These are phyloP conservation scores for Amanita rimosa DNA, from an alignment of 768 basidiomycete species.

Conservation along the genomic window DNA sequence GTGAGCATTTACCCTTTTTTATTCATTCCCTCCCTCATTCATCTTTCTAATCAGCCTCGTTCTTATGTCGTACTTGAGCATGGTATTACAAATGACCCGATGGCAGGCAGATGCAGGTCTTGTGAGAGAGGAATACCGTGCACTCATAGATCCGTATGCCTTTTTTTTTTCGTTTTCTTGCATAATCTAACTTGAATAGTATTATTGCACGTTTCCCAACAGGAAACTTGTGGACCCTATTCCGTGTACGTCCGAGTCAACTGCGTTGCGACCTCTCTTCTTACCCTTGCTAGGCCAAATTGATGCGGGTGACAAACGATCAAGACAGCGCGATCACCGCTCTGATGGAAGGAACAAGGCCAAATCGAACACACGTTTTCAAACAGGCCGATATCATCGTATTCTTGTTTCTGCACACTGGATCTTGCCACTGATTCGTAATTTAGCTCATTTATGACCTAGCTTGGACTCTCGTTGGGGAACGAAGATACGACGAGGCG, in stretches of 20 bases:
- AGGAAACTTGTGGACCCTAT: slow-evolving; percentile 66
- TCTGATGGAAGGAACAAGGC: slow-evolving; percentile 44
- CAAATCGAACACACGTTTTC: slow-evolving; percentile 44
- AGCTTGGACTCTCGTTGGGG: slow-evolving; percentile 62
- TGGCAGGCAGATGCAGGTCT: slow-evolving; percentile 66
- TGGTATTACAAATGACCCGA: slow-evolving; percentile 58
- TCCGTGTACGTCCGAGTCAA: slow-evolving; percentile 31
- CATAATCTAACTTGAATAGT: slow-evolving; percentile 18
- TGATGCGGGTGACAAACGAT: slow-evolving; percentile 60
- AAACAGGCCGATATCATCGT: slow-evolving; percentile 67
- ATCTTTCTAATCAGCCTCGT: slow-evolving; percentile 35
- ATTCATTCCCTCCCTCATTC: not conserved
- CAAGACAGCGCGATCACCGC: slow-evolving; percentile 54
- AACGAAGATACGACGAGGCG: slow-evolving; percentile 54
- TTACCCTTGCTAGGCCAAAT: slow-evolving; percentile 43
- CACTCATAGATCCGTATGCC: slow-evolving; percentile 54
- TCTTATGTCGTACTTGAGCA: slow-evolving; percentile 72
- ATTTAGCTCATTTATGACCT: slow-evolving; percentile 65
- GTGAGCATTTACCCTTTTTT: slow-evolving; percentile 23
- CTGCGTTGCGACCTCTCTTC: not conserved
- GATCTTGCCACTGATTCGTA: not conserved
- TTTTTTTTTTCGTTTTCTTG: not conserved
- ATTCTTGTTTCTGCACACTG: slow-evolving; percentile 8
- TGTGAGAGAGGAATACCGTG: slow-evolving; percentile 49
- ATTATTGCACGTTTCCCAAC: slow-evolving; percentile 47